Percentiles rank a stretch among this genome's conserved stretches.
Evolutionary conservation across 305 asterid species (phyloP).

Genomic region (Solanum hybrid): DNA sequence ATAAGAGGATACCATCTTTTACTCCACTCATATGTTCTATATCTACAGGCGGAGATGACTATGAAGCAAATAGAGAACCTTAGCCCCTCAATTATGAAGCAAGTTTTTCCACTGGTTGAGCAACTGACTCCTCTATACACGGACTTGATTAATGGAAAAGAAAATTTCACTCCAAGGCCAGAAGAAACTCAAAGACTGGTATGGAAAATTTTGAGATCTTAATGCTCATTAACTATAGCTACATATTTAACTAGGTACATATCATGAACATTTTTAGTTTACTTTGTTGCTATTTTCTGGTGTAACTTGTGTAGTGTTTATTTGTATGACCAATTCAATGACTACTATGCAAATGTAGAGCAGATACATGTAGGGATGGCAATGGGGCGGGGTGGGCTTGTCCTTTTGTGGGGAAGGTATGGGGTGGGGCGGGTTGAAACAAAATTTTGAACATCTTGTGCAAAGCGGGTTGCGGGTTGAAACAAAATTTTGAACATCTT

Average conservation of each 20-base stretch:
- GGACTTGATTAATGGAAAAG: constrained; percentile 94
- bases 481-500: not conserved
- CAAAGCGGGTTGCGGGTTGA: not conserved
- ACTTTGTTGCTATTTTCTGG: not conserved
- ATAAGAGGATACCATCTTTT: not conserved
- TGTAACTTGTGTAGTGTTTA: not conserved
- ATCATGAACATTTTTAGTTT: not conserved
- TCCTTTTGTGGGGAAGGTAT: not conserved
- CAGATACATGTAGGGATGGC: not conserved
- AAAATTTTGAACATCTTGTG: not conserved
- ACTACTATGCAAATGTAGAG: not conserved
- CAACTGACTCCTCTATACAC: constrained; percentile 91
- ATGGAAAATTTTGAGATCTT: constrained; percentile 15
- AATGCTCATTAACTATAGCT: not conserved
- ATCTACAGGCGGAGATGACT: constrained; percentile 87
- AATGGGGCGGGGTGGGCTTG: not conserved
- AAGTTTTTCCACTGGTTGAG: constrained; percentile 89
- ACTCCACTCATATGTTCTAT: not conserved
- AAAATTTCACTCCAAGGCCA: constrained; percentile 74
- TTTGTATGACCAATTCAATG: not conserved
- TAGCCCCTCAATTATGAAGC: constrained; percentile 86
- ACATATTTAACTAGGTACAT: not conserved
- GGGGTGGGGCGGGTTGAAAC: not conserved
- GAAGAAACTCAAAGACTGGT: constrained; percentile 92
- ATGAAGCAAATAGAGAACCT: constrained; percentile 81